These are phyloP conservation scores for Aspergillus clavatus DNA, from an alignment of 2,329 filamentous ascomycete species.

Conservation along the genomic window DNA sequence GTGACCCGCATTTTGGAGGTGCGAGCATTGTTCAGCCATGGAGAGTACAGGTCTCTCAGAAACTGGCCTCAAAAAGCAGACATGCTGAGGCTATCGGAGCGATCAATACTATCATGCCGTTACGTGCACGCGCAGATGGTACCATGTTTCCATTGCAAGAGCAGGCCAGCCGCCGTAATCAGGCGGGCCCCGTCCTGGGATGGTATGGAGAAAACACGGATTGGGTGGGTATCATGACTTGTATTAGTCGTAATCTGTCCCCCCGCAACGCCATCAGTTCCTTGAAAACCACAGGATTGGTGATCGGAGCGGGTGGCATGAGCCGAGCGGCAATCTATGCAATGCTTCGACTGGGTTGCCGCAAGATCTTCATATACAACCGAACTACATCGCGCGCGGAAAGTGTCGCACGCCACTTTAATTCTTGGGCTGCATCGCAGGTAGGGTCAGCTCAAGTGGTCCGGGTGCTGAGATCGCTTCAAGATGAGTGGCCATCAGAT, in stretches of 20 bases:
- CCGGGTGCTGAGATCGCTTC: constrained; percentile 53
- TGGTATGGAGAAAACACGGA: constrained; percentile 46
- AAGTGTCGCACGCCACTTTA: constrained; percentile 65
- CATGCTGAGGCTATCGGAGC: constrained; percentile 45
- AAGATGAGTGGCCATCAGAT: constrained; percentile 60
- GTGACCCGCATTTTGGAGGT: constrained; percentile 38
- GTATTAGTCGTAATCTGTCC: constrained; percentile 39
- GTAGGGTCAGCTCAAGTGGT: constrained; percentile 36
- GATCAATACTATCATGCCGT: constrained; percentile 42
- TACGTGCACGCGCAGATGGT: constrained; percentile 35
- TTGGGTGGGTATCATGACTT: constrained; percentile 42
- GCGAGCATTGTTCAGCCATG: constrained; percentile 43
- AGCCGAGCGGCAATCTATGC: constrained; percentile 72
- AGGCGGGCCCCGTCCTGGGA: constrained; percentile 37
- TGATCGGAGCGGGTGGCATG: constrained; percentile 66
- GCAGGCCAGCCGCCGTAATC: constrained; percentile 40
- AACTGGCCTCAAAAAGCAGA: constrained; percentile 36
- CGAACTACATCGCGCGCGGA: constrained; percentile 63
- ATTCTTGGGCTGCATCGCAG: constrained; percentile 43
- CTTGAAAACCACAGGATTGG: constrained; percentile 47
- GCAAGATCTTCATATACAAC: constrained; percentile 71
- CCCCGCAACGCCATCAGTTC: constrained; percentile 51
- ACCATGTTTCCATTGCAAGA: constrained; percentile 34
- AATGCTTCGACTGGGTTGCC: constrained; percentile 70
- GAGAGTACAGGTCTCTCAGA: constrained; percentile 37